A percentile compares a stretch with the other conserved stretches of the same genome.
Conservation (phyloP, 495 filamentous ascomycete species). For the Bathelium albidoporum region DNA sequence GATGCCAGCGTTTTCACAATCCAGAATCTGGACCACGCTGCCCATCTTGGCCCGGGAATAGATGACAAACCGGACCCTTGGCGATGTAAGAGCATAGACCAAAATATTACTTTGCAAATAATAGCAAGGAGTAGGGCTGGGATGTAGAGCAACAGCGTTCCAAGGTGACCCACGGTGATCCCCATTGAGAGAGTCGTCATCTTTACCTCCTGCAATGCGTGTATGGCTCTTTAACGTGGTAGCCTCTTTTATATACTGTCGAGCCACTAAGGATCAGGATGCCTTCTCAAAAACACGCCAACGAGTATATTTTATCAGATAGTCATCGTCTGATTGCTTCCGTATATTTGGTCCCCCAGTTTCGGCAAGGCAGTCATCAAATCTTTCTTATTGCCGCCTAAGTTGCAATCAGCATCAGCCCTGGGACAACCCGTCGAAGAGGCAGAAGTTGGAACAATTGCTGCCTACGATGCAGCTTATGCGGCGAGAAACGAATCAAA, state of each 20-base stretch:
- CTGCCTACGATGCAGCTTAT: too few species aligned
- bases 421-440: too few species aligned
- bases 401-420: too few species aligned
- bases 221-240: neutral
- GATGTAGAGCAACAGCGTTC: neutral
- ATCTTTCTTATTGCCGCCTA: too few species aligned
- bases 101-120: neutral
- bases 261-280: neutral
- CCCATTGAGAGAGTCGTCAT: neutral
- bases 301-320: neutral
- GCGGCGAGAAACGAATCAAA: too few species aligned
- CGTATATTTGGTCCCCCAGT: too few species aligned
- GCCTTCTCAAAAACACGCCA: neutral
- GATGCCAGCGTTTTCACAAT: constrained; percentile 6
- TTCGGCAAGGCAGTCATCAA: too few species aligned
- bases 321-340: neutral
- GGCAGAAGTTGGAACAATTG: too few species aligned
- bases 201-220: neutral
- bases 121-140: neutral
- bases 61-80: constrained; percentile 1
- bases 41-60: constrained; percentile 10
- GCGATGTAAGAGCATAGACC: neutral
- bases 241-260: neutral
- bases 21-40: constrained; percentile 13
- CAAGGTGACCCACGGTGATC: neutral